Evolutionary conservation across 345 rosid genomes (phyloP).

Genomic region (Ceriops decandra): DNA sequence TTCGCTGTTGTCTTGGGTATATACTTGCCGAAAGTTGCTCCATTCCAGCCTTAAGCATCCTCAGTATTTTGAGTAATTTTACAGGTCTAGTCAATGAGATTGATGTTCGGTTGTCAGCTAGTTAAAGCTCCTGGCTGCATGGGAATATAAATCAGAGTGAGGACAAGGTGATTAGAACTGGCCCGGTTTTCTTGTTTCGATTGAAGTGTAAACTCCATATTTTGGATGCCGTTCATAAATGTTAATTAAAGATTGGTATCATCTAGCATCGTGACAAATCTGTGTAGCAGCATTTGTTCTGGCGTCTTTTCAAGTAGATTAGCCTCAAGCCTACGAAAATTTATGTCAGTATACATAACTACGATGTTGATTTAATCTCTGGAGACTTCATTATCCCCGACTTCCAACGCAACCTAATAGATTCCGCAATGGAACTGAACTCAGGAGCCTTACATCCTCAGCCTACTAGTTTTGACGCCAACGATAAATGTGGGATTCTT

Average conservation of each 20-base stretch:
- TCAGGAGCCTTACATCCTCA: neutral
- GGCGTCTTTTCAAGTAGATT: neutral
- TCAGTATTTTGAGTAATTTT: no score
- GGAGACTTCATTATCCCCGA: neutral
- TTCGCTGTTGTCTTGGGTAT: no score
- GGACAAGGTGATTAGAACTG: no score
- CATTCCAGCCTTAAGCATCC: no score
- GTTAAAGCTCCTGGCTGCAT: no score
- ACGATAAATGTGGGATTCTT: conserved; percentile 3
- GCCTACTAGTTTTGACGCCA: neutral
- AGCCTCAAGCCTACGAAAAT: conserved; percentile 8
- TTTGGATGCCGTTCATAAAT: neutral
- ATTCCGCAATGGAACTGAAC: conserved; percentile 2
- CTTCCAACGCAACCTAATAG: neutral
- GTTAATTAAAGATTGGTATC: neutral
- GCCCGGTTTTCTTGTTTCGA: no score
- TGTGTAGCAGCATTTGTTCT: neutral
- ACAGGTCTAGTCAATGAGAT: no score
- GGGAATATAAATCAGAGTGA: no score
- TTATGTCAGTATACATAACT: neutral
- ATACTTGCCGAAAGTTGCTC: no score
- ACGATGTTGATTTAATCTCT: neutral
- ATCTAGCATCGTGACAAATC: neutral
- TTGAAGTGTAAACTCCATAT: no score
- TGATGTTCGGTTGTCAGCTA: no score